These are phyloP conservation scores for Ophiostoma montium DNA, from an alignment of 2,329 filamentous ascomycete genomes.

Conservation along the genomic window DNA sequence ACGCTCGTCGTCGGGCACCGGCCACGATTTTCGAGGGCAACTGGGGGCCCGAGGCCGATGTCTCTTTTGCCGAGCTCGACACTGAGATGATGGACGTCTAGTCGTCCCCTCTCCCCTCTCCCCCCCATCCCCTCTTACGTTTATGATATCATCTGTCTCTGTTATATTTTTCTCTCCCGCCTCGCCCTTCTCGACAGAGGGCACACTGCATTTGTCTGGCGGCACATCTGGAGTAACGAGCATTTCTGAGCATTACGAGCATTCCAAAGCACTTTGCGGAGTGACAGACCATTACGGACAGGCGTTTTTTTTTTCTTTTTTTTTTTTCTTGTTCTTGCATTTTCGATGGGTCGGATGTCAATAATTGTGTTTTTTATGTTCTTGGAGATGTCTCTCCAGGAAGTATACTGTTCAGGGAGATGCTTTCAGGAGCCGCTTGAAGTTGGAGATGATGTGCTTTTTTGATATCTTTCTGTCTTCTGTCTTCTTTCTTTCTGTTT, in stretches of 20 bases:
- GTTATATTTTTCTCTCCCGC: not conserved
- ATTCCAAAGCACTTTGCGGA: conserved; percentile 6
- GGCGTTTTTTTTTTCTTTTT: not conserved
- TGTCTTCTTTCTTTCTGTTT: not conserved
- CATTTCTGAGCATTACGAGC: conserved; percentile 9
- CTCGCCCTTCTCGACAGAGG: not conserved
- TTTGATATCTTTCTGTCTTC: not conserved
- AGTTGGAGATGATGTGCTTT: too few species aligned
- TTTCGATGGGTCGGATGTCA: not conserved
- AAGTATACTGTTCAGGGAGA: not conserved
- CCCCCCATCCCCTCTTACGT: not conserved
- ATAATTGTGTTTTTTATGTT: not conserved
- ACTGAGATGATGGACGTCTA: conserved; percentile 47
- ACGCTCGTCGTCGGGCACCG: conserved; percentile 60
- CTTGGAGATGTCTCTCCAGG: not conserved
- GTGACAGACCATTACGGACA: conserved; percentile 1
- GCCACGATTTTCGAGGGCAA: conserved; percentile 95
- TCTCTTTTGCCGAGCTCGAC: conserved; percentile 22
- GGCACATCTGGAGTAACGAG: conserved; percentile 8
- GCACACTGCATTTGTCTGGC: conserved; percentile 3
- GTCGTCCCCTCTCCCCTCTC: not conserved
- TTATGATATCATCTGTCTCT: not conserved
- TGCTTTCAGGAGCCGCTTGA: too few species aligned
- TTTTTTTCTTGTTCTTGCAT: not conserved
- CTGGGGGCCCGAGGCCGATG: conserved; percentile 58